These are phyloP conservation scores for Trichoderma hamatum DNA, from an alignment of 2,329 filamentous ascomycete species.

Conservation along the genomic window DNA sequence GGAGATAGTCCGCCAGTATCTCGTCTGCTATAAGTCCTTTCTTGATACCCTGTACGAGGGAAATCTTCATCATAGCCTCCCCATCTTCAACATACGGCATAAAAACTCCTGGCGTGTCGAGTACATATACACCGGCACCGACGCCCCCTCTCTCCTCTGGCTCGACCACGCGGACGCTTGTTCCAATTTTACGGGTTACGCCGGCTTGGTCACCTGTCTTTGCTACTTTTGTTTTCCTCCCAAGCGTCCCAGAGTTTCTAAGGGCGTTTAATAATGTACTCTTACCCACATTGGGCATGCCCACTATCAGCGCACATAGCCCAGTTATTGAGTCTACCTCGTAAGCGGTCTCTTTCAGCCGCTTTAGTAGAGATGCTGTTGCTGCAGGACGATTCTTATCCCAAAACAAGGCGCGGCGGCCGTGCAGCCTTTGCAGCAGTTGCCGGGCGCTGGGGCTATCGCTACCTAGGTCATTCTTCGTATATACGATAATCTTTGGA, in stretches of 20 bases:
- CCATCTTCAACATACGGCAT: conserved; percentile 85
- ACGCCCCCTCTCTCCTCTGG: conserved; percentile 46
- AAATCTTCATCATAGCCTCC: conserved; percentile 92
- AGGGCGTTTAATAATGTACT: conserved; percentile 90
- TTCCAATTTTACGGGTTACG: conserved; percentile 82
- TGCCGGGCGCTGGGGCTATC: conserved; percentile 38
- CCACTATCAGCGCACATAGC: conserved; percentile 83
- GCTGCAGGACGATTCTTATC: conserved; percentile 40
- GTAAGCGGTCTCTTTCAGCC: conserved; percentile 40
- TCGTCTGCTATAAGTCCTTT: conserved; percentile 79
- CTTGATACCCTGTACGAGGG: conserved; percentile 87
- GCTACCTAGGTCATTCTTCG: conserved; percentile 76
- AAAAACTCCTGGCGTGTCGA: conserved; percentile 95
- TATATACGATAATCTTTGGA: conserved; percentile 83
- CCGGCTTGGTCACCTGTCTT: conserved; percentile 85
- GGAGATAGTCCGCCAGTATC: conserved; percentile 84
- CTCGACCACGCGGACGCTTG: conserved; percentile 73
- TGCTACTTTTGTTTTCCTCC: conserved; percentile 65
- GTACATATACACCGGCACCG: conserved; percentile 72
- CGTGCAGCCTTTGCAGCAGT: conserved; percentile 41
- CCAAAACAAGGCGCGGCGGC: conserved; percentile 49
- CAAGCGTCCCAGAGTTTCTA: conserved; percentile 63
- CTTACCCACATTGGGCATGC: conserved; percentile 98
- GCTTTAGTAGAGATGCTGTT: conserved; percentile 46
- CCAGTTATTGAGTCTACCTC: conserved; percentile 67